Base-by-base conservation (phyloP, 345 rosid genomes). In the Rhodamnia rubescens region DNA sequence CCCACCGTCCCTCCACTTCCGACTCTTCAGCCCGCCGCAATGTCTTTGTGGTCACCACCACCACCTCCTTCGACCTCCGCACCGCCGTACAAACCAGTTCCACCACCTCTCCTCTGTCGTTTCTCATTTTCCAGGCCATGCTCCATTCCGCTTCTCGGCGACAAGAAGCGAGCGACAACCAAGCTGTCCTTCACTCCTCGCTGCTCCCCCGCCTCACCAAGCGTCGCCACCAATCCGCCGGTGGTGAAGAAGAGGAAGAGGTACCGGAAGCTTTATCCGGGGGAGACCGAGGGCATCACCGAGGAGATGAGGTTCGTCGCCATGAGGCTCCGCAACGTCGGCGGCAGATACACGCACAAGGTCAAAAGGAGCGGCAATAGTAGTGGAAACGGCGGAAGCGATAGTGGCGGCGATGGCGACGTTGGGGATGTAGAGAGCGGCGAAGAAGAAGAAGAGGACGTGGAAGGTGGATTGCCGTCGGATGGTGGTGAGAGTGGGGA, bases 271-370 rank as follows among this genome's bases (percentile, higher is more conserved):
- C 92, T 85, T 29, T 92, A 90, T 87, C 99, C 98, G 32, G 99
- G 99, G 54, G 99, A 97, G 90, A 89, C 49, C 89, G 86, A 89
- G 81, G 99, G 99, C 4, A 95, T 95, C 59, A 93, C 98, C 22
- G 97, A 93, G 91, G 99, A 97, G 91, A 94, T 97, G 98, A 92
- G 98, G 88, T 97, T 97, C 87, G 97, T 97, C 20, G 97, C 99
- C 15, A 94, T 95, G 99, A 90, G 92, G 87, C 95, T 95, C 85
- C 97, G 97, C 69, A 95, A 97, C 87, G 82, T 90, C 74, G 93
- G 92, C 40, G 97, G 97, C 40, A 93, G 90, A 80, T 85, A 87
- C 81, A 52, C 74, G 59, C 85, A 54, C 85, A 87, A 85, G 83
- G 56, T 54, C 86, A 61, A 51, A 40, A 82, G 75, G 49, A 83